Evolutionary conservation across 2,329 filamentous ascomycete species (phyloP), one percentile per base, ranked within the genome.

Genomic region (Diplodia scrobiculata): DNA sequence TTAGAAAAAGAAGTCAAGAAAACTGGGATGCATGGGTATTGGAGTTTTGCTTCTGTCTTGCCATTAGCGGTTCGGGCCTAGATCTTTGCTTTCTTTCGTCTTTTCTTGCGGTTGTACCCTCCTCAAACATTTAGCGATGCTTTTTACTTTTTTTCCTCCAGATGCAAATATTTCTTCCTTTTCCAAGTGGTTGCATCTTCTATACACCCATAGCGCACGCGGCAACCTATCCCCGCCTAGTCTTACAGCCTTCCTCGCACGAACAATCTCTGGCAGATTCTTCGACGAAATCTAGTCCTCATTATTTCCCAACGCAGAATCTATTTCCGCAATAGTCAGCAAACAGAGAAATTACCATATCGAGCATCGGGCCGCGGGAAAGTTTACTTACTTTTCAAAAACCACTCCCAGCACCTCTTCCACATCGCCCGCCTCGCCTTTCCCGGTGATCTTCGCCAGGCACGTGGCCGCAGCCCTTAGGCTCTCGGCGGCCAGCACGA

Each of bases 341-440:
- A 17, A 25, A 21, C 25, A 13, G 3, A 32, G 5, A 32, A 27
- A 2, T 13, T 38, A 27, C 17, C 13, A 5, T 4, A n/a, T 13
- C 10, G 32, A 32, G 29, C 5, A 9, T 6, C 29, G 7, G 29
- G 29, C 29, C 29, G 29, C 10, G 14, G 3, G 32, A 13, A 29
- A 36, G 1, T 41, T 19, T 2, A 86, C 86, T 83, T 80, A 96
- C 91, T 96, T 98, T 77, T 98, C 94, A 80, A 99, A 99, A 3
- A 99, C 93, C 25, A 99, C 93, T 0, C 95, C 95, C 52, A 99
- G 80, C 7, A 99, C 91, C 74, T 98, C 95, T 76, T 99, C 94
- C 17, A 98, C 92, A 77, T 98, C 94, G 2, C 92, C 91, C 48
- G 85, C 86, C 72, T 92, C 91, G 0, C 92, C 93, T 65, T 87